A percentile compares a stretch with the other conserved stretches of the same genome.
Evolutionary conservation across 176 grass and related monocot species (phyloP).

Genomic region (Oryza glumipatula): DNA sequence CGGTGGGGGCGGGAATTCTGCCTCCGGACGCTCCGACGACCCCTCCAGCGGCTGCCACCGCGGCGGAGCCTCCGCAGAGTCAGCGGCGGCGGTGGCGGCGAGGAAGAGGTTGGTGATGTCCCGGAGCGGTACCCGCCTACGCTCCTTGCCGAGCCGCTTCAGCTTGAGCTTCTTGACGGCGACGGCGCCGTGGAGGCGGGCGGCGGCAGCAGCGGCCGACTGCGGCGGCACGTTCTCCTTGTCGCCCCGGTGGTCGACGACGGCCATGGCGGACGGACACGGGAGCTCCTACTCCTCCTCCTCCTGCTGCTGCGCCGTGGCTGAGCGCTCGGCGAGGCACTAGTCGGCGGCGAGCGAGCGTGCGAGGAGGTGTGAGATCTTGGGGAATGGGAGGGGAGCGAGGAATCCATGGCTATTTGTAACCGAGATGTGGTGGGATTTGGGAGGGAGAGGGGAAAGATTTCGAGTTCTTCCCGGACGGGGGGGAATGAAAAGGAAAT

Average conservation of each 20-base stretch:
- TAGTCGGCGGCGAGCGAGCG: background rate
- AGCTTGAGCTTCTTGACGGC: conserved; percentile 29
- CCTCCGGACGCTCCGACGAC: background rate
- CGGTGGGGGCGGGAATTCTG: too few relatives aligned
- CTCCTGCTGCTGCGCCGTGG: background rate
- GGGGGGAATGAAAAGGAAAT: background rate
- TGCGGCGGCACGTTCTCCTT: conserved; percentile 38
- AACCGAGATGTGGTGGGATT: background rate
- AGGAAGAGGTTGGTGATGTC: conserved; percentile 55
- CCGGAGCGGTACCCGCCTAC: conserved; percentile 37
- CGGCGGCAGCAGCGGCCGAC: background rate
- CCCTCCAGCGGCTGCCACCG: background rate
- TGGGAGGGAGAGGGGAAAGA: background rate
- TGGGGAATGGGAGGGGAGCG: background rate
- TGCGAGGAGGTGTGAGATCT: background rate
- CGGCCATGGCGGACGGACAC: conserved; percentile 17
- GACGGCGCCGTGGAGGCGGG: background rate
- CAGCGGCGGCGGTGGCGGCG: background rate
- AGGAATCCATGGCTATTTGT: conserved; percentile 53
- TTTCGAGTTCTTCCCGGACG: conserved; percentile 32
- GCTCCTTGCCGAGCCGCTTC: conserved; percentile 36
- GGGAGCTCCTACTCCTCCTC: background rate
- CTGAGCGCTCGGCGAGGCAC: background rate
- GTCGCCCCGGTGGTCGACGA: background rate
- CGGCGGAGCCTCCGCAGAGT: background rate